Base-by-base conservation (phyloP, 805 yeast species). In the Spathaspora boniae region DNA sequence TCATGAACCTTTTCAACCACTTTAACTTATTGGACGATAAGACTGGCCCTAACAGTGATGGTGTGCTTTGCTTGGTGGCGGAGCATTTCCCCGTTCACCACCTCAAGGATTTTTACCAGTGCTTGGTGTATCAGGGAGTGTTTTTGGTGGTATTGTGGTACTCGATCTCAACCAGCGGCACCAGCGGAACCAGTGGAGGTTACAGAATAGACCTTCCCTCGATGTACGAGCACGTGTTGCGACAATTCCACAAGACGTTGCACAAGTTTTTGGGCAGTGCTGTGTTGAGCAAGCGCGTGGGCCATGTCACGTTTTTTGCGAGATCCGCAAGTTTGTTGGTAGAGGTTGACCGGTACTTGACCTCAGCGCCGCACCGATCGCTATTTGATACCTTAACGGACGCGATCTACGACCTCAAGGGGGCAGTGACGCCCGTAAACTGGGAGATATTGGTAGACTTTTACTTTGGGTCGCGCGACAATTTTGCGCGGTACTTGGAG, bases 381-480 rank as follows among this genome's bases (percentile, higher is more conserved):
- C 16, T 14, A 3, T 15, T 6, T 27, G 26, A 16, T 6, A n/a
- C 31, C 26, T 9, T 37, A 8, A 29, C 43, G 26, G 49, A 42
- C 7, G 38, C 48, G 25, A 28, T 37, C 11, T 29, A 34, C 8
- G 14, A 36, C 5, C 24, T 48, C 18, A 32, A 36, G 12, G 14
- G 26, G 12, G 34, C 42, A 11, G 17, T 44, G 6, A 29, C 37
- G 2, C 2, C 5, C n/a, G 30, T 32, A 6, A 24, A 29, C 16
- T 46, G 48, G 45, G 47, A 44, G 5, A 19, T 47, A n/a, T 42
- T 56, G 22, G 38, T 48, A 4, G 42, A 53, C 29, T 26, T 35
- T 16, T 48, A 47, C 38, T 58, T 54, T 40, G 65, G 65, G 2
- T 50, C 55, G 23, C 38, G 31, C 17, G 58, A 56, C 11, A 48